Evolutionary conservation across 2,329 filamentous ascomycete genomes (phyloP), one percentile per base, ranked within the genome.

Genomic region (Colletotrichum sp.): DNA sequence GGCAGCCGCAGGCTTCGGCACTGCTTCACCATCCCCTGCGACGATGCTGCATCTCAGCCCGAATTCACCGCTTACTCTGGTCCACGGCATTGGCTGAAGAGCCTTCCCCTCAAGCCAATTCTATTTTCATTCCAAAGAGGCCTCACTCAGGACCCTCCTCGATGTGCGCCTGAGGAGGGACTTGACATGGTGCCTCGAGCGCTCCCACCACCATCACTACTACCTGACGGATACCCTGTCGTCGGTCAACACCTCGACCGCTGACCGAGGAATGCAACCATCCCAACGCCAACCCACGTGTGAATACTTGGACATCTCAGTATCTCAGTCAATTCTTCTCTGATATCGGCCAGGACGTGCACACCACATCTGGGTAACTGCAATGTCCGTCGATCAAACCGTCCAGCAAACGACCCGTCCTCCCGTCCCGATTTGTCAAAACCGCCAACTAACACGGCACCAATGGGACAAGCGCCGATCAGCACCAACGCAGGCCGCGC

Each of bases 1-100:
- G 52, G 36, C 43, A 75, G 62, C 73, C 69, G 73, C 69, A 75
- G 62, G 38, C 71, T 64, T 73, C 73, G 73, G 73, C 73, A 75
- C 61, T 68, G 60, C 64, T 58, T 16, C 12, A 75, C 12, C 8
- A 61, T 24, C 43, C 30, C 34, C 56, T 70, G 56, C 56, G 32
- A 26, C 56, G 26, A 18, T 62, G 68, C 61, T 72, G 72, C 69
- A 66, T 64, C 73, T 62, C 69, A 67, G 61, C 73, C 68, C 56
- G 56, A 75, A 24, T 64, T 21, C 36, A 70, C 38, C 55, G 61
- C 48, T 70, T 24, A 58, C 43, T 24, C n/a, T 38, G 21, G 12
- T 38, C 52, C 30, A 66, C 68, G 12, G 58, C 28, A 34, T 60
- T 48, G 69, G 61, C n/a, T 48, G 24, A 30, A 38, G 38, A 34